phyloP scores from a whole-genome alignment of 2,329 filamentous ascomycete species.

The Xylaria multiplex region DNA sequence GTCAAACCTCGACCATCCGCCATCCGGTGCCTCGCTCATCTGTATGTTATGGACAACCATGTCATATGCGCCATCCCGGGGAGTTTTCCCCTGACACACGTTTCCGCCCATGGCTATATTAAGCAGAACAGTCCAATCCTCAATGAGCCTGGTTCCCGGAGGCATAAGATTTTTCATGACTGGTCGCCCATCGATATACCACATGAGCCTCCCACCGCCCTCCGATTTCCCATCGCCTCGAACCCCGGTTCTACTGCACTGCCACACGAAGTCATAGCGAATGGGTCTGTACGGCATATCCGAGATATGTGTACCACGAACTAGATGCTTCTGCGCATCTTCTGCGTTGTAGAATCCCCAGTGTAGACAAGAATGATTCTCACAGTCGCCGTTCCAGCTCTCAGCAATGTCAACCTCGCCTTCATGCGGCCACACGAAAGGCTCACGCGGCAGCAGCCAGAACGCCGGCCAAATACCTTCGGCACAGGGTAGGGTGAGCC shows the following conservation, averaged over 20 bases:
- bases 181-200: slow-evolving; percentile 67
- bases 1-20: slow-evolving; percentile 66
- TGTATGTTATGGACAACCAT: slow-evolving; percentile 64
- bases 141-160: slow-evolving; percentile 61
- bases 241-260: slow-evolving; percentile 54
- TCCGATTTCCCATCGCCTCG: slow-evolving; percentile 57
- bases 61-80: slow-evolving; percentile 65
- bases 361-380: slow-evolving; percentile 67
- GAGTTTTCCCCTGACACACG: slow-evolving; percentile 63
- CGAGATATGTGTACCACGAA: slow-evolving; percentile 61
- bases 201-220: slow-evolving; percentile 60
- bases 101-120: slow-evolving; percentile 72
- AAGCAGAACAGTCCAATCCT: slow-evolving; percentile 65
- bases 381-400: slow-evolving; percentile 67
- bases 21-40: slow-evolving; percentile 62
- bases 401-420: slow-evolving; percentile 71
- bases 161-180: slow-evolving; percentile 68
- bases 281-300: slow-evolving; percentile 60
- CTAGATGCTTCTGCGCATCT: slow-evolving; percentile 66
- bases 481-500: slow-evolving; percentile 63
- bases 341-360: slow-evolving; percentile 66
- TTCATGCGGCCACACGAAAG: slow-evolving; percentile 67
- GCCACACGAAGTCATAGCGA: slow-evolving; percentile 67
- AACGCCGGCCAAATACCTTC: slow-evolving; percentile 70
- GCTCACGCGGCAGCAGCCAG: slow-evolving; percentile 68